phyloP scores from a whole-genome alignment of 2,329 filamentous ascomycete species.

The Epichloe coenophiala region DNA sequence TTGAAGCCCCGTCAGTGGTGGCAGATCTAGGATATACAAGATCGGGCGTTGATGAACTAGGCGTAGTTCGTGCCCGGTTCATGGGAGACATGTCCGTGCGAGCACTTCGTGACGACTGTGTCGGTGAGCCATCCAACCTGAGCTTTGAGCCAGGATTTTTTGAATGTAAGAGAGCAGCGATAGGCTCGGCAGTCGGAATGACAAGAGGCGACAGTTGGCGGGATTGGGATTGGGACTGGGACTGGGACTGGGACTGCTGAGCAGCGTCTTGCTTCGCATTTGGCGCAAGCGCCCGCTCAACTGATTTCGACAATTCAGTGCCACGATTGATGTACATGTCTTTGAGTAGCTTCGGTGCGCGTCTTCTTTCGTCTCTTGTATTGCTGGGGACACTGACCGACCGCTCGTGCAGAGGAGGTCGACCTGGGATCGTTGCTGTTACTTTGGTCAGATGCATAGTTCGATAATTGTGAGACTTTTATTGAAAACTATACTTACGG shows the following conservation, averaged over 20 bases:
- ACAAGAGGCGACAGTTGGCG: slow-evolving; percentile 37
- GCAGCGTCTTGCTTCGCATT: slow-evolving; percentile 24
- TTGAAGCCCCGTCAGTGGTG: slow-evolving; percentile 20
- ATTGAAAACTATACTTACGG: slow-evolving; percentile 34
- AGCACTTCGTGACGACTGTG: slow-evolving; percentile 27
- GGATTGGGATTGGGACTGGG: slow-evolving; percentile 17
- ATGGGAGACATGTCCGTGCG: slow-evolving; percentile 34
- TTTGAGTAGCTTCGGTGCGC: neutral
- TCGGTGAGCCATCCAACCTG: slow-evolving; percentile 29
- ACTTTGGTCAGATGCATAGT: slow-evolving; percentile 8
- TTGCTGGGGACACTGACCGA: slow-evolving; percentile 44
- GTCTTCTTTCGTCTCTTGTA: slow-evolving; percentile 4
- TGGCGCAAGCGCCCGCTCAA: slow-evolving; percentile 10
- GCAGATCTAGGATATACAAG: slow-evolving; percentile 31
- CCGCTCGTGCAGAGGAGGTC: slow-evolving; percentile 49
- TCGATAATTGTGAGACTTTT: neutral
- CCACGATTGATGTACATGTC: slow-evolving; percentile 7
- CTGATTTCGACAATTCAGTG: slow-evolving; percentile 10
- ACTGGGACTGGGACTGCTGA: slow-evolving; percentile 19
- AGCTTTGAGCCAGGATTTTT: slow-evolving; percentile 31
- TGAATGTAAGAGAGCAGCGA: slow-evolving; percentile 12
- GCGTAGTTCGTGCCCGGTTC: slow-evolving; percentile 27
- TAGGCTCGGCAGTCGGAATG: slow-evolving; percentile 27
- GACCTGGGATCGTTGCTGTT: slow-evolving; percentile 52
- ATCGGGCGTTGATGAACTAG: slow-evolving; percentile 22